These are phyloP conservation scores for Euclidium syriacum DNA, from an alignment of 345 rosid species.

Conservation along the genomic window DNA sequence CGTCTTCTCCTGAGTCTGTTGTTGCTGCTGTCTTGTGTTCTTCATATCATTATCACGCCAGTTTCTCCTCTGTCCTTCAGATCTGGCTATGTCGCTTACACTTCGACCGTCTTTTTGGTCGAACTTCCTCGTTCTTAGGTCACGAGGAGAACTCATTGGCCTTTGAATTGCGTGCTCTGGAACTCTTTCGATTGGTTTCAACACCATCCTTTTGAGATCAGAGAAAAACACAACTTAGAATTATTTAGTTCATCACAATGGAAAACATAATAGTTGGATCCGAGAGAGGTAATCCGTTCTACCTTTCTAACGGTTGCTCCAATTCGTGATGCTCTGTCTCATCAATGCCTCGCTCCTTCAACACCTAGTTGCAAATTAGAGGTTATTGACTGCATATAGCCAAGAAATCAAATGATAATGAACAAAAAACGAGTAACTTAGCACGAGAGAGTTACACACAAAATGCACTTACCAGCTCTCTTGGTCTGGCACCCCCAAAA, in stretches of 20 bases:
- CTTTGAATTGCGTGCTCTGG: conserved; percentile 39
- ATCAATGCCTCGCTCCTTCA: conserved; percentile 65
- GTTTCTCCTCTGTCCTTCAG: conserved; percentile 49
- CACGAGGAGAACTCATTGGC: conserved; percentile 35
- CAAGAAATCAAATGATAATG: not conserved
- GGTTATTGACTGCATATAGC: not conserved
- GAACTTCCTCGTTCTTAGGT: conserved; percentile 42
- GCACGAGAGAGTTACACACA: not conserved
- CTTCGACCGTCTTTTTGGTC: conserved; percentile 49
- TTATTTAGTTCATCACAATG: not conserved
- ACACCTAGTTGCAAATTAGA: conserved; percentile 40
- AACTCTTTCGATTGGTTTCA: conserved; percentile 39
- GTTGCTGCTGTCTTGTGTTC: conserved; percentile 38
- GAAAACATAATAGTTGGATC: not conserved
- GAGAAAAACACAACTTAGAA: not conserved
- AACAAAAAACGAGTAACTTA: conserved; percentile 4
- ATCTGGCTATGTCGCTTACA: conserved; percentile 38
- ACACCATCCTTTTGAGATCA: conserved; percentile 37
- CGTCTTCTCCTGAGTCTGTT: conserved; percentile 38
- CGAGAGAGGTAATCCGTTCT: not conserved
- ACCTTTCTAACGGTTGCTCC: conserved; percentile 57
- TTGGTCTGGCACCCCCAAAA: conserved; percentile 84
- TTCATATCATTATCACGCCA: conserved; percentile 50
- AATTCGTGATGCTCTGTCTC: conserved; percentile 36
- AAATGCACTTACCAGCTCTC: conserved; percentile 62